Evolutionary conservation across 495 filamentous ascomycete genomes (phyloP), one percentile per base, ranked within the genome.

Genomic region (Amorphotheca resinae): DNA sequence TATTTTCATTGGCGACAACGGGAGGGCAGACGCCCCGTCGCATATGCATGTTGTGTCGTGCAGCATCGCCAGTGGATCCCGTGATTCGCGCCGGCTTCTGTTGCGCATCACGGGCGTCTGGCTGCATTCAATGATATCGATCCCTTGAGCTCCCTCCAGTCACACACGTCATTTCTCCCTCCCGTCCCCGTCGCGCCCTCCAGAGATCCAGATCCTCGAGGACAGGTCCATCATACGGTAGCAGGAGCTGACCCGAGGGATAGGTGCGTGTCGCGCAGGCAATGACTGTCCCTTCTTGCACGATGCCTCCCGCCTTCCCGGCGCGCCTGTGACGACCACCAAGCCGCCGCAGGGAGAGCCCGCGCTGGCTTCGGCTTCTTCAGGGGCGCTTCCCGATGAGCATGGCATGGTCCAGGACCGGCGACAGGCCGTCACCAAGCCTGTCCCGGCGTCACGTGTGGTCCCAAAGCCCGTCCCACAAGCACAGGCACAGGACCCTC

Each of bases 401-500:
- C 32, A 45, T 44, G 40, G 25, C 5, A 50, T 44, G 35, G 18
- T 50, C 34, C 53, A 48, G 34, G 52, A 55, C 39, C 53, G 53
- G 2, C 22, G 48, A 22, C 53, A 56, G 33, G 53, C 50, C 11
- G 39, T 52, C 1, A 46, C 33, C 6, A 38, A 48, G 12, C 50
- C 61, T 34, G 59, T 63, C 2, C 50, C 62, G 14, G 35, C 54
- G 18, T 65, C 65, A 26, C 67, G 72, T 42, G 62, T 77, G 28
- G 72, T 81, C 18, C 57, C 68, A 42, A 75, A 78, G 48, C 86
- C 86, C 8, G 59, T 81, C 4, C 76, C 86, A 4, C 68, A 69
- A 38, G 59, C 68, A 7, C 80, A 89, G 59, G 53, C 63, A 26
- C 70, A 76, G 30, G 73, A 88, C 56, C 81, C 84, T 11, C 68